Percentiles rank a stretch among this genome's conserved stretches.
Conservation (phyloP, 169 alveolate species). For the Plasmodium knowlesi region DNA sequence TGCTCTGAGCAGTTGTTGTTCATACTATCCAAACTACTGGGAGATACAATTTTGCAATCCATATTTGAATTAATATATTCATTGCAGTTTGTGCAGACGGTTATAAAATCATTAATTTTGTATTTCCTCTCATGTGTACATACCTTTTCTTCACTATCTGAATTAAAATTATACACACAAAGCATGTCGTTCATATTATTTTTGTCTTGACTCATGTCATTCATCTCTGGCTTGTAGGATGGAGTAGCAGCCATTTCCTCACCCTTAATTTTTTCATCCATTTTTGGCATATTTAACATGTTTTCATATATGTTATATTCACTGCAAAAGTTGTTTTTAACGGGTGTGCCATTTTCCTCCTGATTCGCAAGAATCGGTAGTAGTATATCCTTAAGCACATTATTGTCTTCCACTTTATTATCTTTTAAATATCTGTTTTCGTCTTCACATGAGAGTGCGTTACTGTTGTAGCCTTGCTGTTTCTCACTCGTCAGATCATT, state of each 20-base stretch:
- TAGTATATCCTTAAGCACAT: conserved; percentile 12
- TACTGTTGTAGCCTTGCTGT: background rate
- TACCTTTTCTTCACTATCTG: conserved; percentile 66
- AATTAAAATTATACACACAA: conserved; percentile 43
- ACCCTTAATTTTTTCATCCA: conserved; percentile 2
- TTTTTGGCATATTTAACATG: conserved; percentile 16
- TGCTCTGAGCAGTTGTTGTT: background rate
- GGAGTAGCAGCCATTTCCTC: background rate
- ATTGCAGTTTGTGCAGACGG: conserved; percentile 59
- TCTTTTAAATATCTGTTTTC: conserved; percentile 1
- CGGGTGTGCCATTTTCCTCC: background rate
- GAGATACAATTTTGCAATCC: conserved; percentile 43
- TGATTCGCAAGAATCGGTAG: background rate
- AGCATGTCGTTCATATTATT: conserved; percentile 26
- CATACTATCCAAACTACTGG: conserved; percentile 7
- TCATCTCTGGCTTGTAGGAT: conserved; percentile 33
- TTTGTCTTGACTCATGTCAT: conserved; percentile 38
- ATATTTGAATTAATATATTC: conserved; percentile 50
- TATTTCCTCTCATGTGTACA: conserved; percentile 49
- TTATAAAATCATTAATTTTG: conserved; percentile 65
- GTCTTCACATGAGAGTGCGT: background rate
- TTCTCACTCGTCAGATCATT: background rate
- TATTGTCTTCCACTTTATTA: conserved; percentile 6
- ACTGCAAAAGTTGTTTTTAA: conserved; percentile 19
- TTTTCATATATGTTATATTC: conserved; percentile 30